phyloP scores from a whole-genome alignment of 2,329 filamentous ascomycete genomes.

The Penicillium sp. region DNA sequence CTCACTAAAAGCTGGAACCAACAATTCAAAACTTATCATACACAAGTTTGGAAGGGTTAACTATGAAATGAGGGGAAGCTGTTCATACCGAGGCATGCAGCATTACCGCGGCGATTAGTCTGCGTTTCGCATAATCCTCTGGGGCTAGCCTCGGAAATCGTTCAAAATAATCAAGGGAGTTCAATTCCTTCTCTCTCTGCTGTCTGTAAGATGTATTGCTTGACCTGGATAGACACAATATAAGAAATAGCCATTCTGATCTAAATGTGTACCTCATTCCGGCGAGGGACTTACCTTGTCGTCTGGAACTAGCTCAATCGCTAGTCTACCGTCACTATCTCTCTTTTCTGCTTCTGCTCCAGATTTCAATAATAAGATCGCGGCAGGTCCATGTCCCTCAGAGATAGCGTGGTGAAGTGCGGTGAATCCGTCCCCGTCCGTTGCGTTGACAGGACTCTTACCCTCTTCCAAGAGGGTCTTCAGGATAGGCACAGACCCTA shows the following conservation, averaged over 20 bases:
- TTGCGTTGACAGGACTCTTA: constrained; percentile 76
- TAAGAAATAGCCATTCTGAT: constrained; percentile 2
- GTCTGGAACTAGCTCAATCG: constrained; percentile 83
- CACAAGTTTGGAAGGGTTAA: not conserved
- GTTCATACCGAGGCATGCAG: not conserved
- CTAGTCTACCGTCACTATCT: constrained; percentile 66
- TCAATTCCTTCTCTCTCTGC: constrained; percentile 85
- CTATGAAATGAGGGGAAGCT: constrained; percentile 15
- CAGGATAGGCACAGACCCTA: constrained; percentile 84
- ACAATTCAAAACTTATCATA: not conserved
- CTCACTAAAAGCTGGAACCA: not conserved
- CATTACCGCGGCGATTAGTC: not conserved
- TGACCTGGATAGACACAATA: constrained; percentile 53
- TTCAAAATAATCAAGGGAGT: constrained; percentile 33
- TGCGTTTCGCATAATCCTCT: constrained; percentile 1
- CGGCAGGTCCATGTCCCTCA: constrained; percentile 71
- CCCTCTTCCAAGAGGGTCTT: constrained; percentile 71
- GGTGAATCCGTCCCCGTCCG: constrained; percentile 79
- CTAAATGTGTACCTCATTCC: not conserved
- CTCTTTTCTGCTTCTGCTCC: constrained; percentile 80
- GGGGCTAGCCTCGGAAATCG: not conserved
- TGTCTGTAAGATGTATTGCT: constrained; percentile 70
- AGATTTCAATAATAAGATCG: constrained; percentile 75
- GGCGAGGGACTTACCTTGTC: constrained; percentile 60
- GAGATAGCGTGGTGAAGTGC: constrained; percentile 74